Base-by-base conservation (phyloP, 2,329 filamentous ascomycete genomes). In the Diplodia intermedia region DNA sequence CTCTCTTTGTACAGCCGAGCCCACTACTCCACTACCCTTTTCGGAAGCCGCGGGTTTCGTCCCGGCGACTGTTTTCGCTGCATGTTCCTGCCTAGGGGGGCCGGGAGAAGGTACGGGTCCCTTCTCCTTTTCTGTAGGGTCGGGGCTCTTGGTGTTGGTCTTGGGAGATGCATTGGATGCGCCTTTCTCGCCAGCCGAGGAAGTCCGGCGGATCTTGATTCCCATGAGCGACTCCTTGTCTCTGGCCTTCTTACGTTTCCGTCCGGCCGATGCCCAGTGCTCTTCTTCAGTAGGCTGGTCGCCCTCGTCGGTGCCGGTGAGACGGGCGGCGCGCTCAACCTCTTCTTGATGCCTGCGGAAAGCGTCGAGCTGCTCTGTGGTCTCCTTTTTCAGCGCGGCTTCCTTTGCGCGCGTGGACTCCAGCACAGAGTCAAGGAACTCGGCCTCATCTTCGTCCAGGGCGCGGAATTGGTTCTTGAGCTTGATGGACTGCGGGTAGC, bases 381-480 rank as follows among this genome's bases (percentile, higher is more conserved):
- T 89, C 71, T 90, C 86, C 71, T 83, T 85, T 72, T 82, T 85
- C 54, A 89, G 81, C 4, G 82, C 84, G 2, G 80, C 83, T 72
- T 89, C 87, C 73, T 88, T 81, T 26, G 82, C 83, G 31, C 86
- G 81, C 31, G 84, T 85, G 7, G 83, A 84, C 71, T 88, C 86
- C 40, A 86, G 79, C 1, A 90, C 80, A 0, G 85, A 86, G 69
- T 89, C 82, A 29, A 95, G 80, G 71, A 93, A 94, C 23, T 90
- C 91, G 62, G 91, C 84, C 80, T 94, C 92, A 75, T 93, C 91
- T 69, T 93, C 90, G 75, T 94, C 90, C 36, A 95, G 84, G 3
- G 90, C 84, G 49, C 89, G 87, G 76, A 93, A 94, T 80, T 94
- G 92, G 74, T 94, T 91, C 74, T 88, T 87, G 65, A 94, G 82